Percentiles rank a stretch among this genome's conserved stretches.
Conservation (phyloP, 371 early-diverging fungal genomes). For the Rhizopus arrhizus region DNA sequence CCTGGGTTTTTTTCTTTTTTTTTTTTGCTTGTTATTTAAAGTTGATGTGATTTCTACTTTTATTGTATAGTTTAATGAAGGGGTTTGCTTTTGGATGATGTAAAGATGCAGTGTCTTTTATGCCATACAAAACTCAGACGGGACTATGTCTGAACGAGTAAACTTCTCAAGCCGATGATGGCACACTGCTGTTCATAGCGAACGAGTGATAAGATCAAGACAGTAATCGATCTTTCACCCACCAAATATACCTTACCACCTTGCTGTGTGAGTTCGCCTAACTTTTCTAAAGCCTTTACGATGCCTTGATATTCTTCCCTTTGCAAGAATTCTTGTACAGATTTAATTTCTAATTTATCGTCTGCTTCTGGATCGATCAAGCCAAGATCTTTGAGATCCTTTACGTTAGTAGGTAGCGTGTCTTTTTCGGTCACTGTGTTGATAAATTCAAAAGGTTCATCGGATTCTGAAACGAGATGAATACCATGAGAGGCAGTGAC, state of each 20-base stretch:
- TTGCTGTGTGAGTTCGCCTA: neutral
- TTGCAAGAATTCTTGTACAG: conserved; percentile 8
- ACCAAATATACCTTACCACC: conserved; percentile 20
- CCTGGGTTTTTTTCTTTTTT: too few species aligned
- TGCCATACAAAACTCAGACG: neutral
- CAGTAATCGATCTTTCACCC: conserved; percentile 13
- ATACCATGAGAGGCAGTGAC: conserved; percentile 7
- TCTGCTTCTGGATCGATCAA: conserved; percentile 7
- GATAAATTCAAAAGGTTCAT: conserved; percentile 28
- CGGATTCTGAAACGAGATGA: conserved; percentile 26
- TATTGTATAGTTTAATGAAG: neutral
- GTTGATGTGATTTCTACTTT: too few species aligned
- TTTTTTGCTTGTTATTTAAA: too few species aligned
- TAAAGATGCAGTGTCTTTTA: neutral
- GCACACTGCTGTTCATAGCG: conserved; percentile 14
- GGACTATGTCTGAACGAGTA: conserved; percentile 22
- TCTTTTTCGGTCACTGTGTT: conserved; percentile 2
- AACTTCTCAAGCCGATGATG: conserved; percentile 27
- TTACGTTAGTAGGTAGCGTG: conserved; percentile 6
- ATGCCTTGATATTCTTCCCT: conserved; percentile 13
- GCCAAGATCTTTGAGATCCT: conserved; percentile 16
- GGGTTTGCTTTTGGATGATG: neutral
- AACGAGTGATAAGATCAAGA: conserved; percentile 22
- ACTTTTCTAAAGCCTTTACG: conserved; percentile 9
- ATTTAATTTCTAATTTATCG: conserved; percentile 5